Base-by-base conservation (phyloP, 805 yeast species). In the Candida incommunis region DNA sequence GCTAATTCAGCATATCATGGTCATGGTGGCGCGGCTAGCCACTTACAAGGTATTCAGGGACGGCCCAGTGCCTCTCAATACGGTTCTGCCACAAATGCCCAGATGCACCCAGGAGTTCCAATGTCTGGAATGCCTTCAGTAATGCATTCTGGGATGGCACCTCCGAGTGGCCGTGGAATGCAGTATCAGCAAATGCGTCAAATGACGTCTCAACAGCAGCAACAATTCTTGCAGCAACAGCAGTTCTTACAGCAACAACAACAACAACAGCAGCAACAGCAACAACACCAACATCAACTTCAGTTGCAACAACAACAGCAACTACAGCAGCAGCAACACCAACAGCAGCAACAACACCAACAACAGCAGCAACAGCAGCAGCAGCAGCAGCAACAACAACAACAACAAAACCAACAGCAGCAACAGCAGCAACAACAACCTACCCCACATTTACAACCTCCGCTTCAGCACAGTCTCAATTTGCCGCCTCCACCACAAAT, bases 331-430 rank as follows among this genome's bases (percentile, higher is more conserved):
- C 63, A 61, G 46, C 63, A 64, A 41, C 45, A 57, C 45, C 65
- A 63, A 42, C 69, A 63, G 46, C 66, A 67, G 61, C 53, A 70
- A 60, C 7, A 58, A 59, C 45, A 66, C 59, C 58, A 64, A 59
- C 56, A 68, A 43, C 63, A 63, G 46, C 65, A 56, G 35, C 65
- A 58, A 42, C 62, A 54, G 43, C 41, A 29, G 21, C 48, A 64
- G 42, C 49, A 44, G 21, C 37, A 23, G 27, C 46, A 43, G 26
- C 46, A 25, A 34, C 46, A 27, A 18, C 46, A 46, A 18, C 48
- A 40, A 35, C 48, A 22, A 20, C 43, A 37, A 26, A 47, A 41
- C 29, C 48, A 62, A 44, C 67, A 57, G 42, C 68, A 61, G 44
- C 61, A 56, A 48, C 50, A 40, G 35, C 62, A 65, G 27, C 27